phyloP scores from a whole-genome alignment of 2,329 filamentous ascomycete genomes.

The Cytospora piceae region DNA sequence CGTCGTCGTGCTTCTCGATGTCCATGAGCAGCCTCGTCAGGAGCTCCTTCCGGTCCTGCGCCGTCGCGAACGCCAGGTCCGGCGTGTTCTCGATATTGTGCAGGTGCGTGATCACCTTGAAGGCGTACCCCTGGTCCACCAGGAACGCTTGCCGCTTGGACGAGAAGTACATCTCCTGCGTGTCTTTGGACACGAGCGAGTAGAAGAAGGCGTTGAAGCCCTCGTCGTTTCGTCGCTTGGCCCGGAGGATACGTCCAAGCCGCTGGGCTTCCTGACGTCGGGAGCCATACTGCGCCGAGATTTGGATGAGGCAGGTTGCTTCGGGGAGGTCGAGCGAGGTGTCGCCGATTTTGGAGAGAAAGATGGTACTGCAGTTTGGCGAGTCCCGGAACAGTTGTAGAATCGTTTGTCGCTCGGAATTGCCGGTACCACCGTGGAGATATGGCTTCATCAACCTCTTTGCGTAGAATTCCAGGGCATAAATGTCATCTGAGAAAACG shows the following conservation, averaged over 20 bases:
- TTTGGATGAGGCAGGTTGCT: conserved; percentile 95
- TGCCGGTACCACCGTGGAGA: conserved; percentile 87
- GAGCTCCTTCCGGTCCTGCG: conserved; percentile 80
- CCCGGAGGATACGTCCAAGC: conserved; percentile 87
- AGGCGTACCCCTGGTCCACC: conserved; percentile 96
- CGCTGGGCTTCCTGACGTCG: conserved; percentile 95
- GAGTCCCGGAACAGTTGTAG: conserved; percentile 96
- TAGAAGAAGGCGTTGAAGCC: conserved; percentile 99
- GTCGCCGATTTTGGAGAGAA: conserved; percentile 96
- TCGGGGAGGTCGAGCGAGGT: conserved; percentile 97
- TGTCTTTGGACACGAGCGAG: conserved; percentile 95
- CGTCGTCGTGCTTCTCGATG: conserved; percentile 59
- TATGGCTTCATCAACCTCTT: conserved; percentile 82
- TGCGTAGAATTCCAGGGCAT: conserved; percentile 85
- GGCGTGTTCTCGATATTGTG: conserved; percentile 87
- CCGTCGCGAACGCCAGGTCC: conserved; percentile 77
- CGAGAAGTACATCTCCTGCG: conserved; percentile 96
- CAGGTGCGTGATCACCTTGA: conserved; percentile 97
- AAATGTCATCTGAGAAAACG: conserved; percentile 97
- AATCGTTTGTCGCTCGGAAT: conserved; percentile 83
- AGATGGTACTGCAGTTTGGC: conserved; percentile 85
- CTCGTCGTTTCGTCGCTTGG: conserved; percentile 94
- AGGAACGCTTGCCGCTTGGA: conserved; percentile 96
- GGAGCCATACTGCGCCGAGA: conserved; percentile 96
- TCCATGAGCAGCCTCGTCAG: conserved; percentile 88